Base-by-base conservation (phyloP, 345 rosid genomes). In the Ceriops zippeliana region DNA sequence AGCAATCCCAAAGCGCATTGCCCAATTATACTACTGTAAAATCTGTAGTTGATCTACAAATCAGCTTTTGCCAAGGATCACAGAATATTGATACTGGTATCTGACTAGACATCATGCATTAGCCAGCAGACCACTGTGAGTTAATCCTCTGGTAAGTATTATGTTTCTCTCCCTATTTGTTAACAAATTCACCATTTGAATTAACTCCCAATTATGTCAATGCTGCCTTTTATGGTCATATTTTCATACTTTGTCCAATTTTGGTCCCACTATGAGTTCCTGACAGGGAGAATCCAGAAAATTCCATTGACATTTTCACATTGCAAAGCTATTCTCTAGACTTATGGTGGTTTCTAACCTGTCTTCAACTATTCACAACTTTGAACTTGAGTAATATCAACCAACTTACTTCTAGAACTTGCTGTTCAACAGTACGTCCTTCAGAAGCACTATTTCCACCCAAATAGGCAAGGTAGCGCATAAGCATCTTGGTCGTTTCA, bases 401-500 rank as follows among this genome's bases (percentile, higher is more conserved):
- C 73, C 69, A 66, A 70, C 92, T 80, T 84, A 89, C 97, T 82
- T 90, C 97, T 69, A 90, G 77, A 63, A 90, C 87, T 82, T 88
- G 86, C 27, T 91, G 90, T 72, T 90, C 96, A 63, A 90, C 89
- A 0, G 92, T 86, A 62, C 83, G 80, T 56, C 91, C 93, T 73
- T 82, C 96, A 62, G 77, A 84, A 58, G 83, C 83, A 66, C 78
- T 62, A 73, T 82, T 83, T 20, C 98, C 98, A 58, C 93, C 98
- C 69, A 89, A 28, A 79, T 73, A 84, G 20, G 98, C 98, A 73
- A 93, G 92, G 81, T 93, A 93, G 35, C 85, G 87, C 98, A 93
- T 93, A 58, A 93, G 85, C 91, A 89, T 83, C 80, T 93, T 93
- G 53, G 98, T 93, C 2, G 97, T 90, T 78, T 93, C 98, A 13